Conservation (phyloP, 164 flowering plant species). For the Berberis vulgaris region DNA sequence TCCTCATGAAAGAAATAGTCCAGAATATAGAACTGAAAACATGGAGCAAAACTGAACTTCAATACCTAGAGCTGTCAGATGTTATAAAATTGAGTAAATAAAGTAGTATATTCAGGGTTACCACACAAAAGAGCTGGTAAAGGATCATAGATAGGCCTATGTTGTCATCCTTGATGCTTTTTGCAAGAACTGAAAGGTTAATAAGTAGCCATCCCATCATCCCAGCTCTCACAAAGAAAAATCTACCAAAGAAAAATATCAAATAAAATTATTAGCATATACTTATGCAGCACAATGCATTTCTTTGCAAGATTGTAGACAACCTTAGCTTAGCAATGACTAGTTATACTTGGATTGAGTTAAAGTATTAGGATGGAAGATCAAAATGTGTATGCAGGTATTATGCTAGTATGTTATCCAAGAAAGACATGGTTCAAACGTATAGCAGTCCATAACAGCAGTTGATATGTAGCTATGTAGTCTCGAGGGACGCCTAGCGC, state of each 20-base stretch:
- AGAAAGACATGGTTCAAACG: no score
- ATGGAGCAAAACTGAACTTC: constrained; percentile 9
- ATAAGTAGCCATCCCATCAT: constrained; percentile 99
- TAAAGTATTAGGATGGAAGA: no score
- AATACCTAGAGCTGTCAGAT: constrained; percentile 6
- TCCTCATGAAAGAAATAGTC: constrained; percentile 90
- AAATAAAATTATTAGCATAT: constrained; percentile 4
- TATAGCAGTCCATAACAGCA: no score
- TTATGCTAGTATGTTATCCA: no score
- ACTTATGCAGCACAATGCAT: neutral
- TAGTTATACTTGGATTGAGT: no score
- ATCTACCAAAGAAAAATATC: constrained; percentile 37
- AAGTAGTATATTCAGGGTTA: constrained; percentile 20
- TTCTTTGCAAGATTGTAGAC: neutral
- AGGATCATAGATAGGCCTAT: constrained; percentile 73
- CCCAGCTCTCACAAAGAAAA: constrained; percentile 99
- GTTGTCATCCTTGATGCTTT: constrained; percentile 48
- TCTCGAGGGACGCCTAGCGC: no score
- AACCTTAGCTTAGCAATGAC: no score
- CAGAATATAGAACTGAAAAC: constrained; percentile 67
- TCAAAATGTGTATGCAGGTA: no score
- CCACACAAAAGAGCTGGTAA: constrained; percentile 72
- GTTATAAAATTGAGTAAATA: neutral
- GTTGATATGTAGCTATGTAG: no score
- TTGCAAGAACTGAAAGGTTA: constrained; percentile 81